phyloP scores from a whole-genome alignment of 768 basidiomycete genomes.

The Leccinum uliginosum region DNA sequence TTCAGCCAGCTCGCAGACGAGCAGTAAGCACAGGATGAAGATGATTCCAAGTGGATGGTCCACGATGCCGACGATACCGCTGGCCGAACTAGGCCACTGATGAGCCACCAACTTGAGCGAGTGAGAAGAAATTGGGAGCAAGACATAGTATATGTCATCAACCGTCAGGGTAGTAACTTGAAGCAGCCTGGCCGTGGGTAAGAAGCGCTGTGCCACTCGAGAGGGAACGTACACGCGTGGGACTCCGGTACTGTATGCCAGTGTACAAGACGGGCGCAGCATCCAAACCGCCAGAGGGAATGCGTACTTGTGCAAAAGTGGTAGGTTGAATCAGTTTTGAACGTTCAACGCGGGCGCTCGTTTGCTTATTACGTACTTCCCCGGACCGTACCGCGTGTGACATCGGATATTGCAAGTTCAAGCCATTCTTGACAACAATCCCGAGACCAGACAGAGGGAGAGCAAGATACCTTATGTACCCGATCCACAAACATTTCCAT shows the following conservation, averaged over 20 bases:
- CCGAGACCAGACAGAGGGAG: neutral
- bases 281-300: neutral
- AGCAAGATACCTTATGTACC: too few relatives aligned
- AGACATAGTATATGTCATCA: neutral
- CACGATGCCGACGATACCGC: neutral
- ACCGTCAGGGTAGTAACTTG: neutral
- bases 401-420: neutral
- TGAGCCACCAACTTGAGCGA: neutral
- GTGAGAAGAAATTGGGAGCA: neutral
- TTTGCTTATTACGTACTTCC: neutral
- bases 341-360: neutral
- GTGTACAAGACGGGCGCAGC: neutral
- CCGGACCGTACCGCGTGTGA: neutral
- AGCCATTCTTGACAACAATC: neutral
- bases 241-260: neutral
- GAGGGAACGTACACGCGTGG: neutral
- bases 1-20: neutral
- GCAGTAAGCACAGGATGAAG: neutral
- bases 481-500: neutral
- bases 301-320: neutral
- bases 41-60: neutral
- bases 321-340: neutral
- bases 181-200: neutral
- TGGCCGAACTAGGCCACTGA: neutral
- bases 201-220: neutral